Percentiles rank a stretch among this genome's conserved stretches.
Conservation (phyloP, 345 rosid species). For the Eucalyptus lansdowneana region DNA sequence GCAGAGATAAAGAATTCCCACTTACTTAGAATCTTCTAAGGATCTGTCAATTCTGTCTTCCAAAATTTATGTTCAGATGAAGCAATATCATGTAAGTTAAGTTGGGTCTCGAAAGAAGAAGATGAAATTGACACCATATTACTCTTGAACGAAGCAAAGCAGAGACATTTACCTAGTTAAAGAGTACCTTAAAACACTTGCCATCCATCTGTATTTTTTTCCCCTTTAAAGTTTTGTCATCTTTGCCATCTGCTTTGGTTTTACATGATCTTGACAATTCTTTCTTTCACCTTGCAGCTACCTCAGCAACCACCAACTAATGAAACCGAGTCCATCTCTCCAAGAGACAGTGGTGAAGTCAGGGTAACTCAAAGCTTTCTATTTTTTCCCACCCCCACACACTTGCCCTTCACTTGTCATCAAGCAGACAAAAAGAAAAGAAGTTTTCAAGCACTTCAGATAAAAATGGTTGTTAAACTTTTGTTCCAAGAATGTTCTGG, state of each 20-base stretch:
- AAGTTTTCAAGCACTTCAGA: not conserved
- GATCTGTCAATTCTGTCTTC: not conserved
- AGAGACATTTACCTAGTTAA: not conserved
- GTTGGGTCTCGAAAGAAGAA: not conserved
- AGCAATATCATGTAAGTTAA: not conserved
- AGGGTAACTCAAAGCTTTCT: constrained; percentile 25
- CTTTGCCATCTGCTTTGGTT: not conserved
- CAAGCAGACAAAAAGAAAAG: not conserved
- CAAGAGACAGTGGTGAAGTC: constrained; percentile 72
- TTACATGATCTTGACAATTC: not conserved
- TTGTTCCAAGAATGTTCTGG: not conserved
- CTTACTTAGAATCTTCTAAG: not conserved
- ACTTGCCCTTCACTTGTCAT: not conserved
- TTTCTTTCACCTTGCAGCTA: constrained; percentile 4
- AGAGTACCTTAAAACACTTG: not conserved
- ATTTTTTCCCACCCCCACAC: not conserved
- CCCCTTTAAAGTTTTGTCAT: not conserved
- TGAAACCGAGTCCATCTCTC: constrained; percentile 49
- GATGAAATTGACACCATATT: not conserved
- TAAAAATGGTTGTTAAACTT: not conserved
- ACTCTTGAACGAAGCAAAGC: not conserved
- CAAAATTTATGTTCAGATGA: not conserved
- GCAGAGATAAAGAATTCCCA: not conserved
- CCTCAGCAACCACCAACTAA: constrained; percentile 18
- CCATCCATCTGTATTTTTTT: not conserved